Base-by-base conservation (phyloP, 2,329 filamentous ascomycete species). In the Paraphoma chrysanthemicola region DNA sequence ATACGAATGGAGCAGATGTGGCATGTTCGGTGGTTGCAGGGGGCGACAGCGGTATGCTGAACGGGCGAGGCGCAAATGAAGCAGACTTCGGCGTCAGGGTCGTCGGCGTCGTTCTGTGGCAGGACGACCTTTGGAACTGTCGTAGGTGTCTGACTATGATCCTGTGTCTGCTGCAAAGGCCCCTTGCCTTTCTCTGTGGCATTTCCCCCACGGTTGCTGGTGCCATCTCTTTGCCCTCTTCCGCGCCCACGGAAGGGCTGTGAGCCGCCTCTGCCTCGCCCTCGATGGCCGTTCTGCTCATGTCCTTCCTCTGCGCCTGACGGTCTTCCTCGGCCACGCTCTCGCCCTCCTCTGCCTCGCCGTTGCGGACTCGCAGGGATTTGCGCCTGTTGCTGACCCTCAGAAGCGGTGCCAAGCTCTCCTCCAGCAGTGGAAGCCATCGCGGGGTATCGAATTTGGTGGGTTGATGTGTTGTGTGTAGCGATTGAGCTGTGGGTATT, bases 41-140 rank as follows among this genome's bases (percentile, higher is more conserved):
- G 94, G 31, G 93, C 88, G 63, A 99, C 88, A 9, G 93, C 90
- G 68, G 92, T 88, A 80, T 98, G 93, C 47, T 90, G 87, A 46
- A 99, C 89, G 2, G 89, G 87, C 63, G 93, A 97, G 54, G 95
- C 94, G 78, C 95, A 99, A 72, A 99, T 99, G 79, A 98, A 98
- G 85, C 95, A 99, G 59, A 97, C 86, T 60, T 97, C 85, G 29
- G 85, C 85, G 46, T 85, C 85, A 3, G 77, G 63, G 80, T 58
- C 77, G 72, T 48, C 71, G 44, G 64, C 62, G 42, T 64, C 54
- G 11, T 41, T 54, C 29, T 53, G 51, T 42, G 56, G 54, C 45
- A 52, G 49, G 12, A 49, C 28, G 17, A 51, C 45, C 33, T 52
- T 63, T 10, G 55, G 43, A 46, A 58, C 30, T 44, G 51, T 43